phyloP scores from a whole-genome alignment of 2,329 filamentous ascomycete genomes.

The Colletotrichum sp. region DNA sequence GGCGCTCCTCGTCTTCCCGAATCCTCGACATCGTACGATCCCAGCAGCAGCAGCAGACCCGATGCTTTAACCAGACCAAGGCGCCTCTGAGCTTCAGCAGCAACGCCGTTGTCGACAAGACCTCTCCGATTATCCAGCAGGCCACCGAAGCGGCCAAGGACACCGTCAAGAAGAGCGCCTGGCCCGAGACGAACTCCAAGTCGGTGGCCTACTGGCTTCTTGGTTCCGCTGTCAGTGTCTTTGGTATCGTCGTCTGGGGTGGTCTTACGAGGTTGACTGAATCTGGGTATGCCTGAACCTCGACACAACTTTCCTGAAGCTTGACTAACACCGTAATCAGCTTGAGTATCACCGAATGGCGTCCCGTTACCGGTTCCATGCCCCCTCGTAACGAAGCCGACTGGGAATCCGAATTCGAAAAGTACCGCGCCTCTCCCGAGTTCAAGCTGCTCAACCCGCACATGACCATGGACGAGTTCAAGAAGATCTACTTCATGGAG shows the following conservation, averaged over 20 bases:
- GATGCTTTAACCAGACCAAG: conserved; percentile 40
- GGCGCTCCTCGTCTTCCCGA: conserved; percentile 35
- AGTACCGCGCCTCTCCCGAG: conserved; percentile 92
- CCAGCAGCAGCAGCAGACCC: conserved; percentile 18
- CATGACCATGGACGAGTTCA: conserved; percentile 94
- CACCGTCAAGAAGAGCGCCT: conserved; percentile 39
- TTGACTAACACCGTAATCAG: conserved; percentile 47
- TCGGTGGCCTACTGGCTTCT: conserved; percentile 90
- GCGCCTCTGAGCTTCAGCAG: conserved; percentile 30
- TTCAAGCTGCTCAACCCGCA: conserved; percentile 90
- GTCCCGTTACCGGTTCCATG: conserved; percentile 89
- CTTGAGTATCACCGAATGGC: conserved; percentile 98
- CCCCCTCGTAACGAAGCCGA: conserved; percentile 79
- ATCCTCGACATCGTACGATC: conserved; percentile 45
- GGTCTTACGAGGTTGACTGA: conserved; percentile 93
- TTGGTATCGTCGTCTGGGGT: conserved; percentile 95
- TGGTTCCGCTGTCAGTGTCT: conserved; percentile 89
- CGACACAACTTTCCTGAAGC: not conserved
- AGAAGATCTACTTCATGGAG: conserved; percentile 99
- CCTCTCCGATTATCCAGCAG: conserved; percentile 1
- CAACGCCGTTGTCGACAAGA: conserved; percentile 5
- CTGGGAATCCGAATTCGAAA: conserved; percentile 92
- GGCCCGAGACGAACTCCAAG: conserved; percentile 71
- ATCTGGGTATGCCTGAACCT: conserved; percentile 72
- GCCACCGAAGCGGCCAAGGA: conserved; percentile 13